Evolutionary conservation across 2,329 filamentous ascomycete genomes (phyloP).

Genomic region (Mycosphaerella arachidis): DNA sequence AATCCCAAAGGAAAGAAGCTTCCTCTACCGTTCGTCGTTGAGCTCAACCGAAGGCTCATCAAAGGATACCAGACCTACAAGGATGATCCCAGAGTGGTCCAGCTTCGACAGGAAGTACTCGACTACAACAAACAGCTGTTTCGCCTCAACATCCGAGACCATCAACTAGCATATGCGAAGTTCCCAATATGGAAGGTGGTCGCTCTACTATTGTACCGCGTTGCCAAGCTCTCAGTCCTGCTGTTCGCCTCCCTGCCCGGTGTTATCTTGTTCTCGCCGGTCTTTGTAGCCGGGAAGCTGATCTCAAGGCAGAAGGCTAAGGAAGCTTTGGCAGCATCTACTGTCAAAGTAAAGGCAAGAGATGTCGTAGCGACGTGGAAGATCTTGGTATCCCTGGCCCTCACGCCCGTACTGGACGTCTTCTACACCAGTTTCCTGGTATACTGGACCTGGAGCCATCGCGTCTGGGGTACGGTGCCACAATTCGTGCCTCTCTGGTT

Average conservation of each 20-base stretch:
- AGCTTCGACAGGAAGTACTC: conserved; percentile 69
- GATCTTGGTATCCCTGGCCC: conserved; percentile 76
- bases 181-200: conserved; percentile 74
- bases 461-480: conserved; percentile 77
- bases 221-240: conserved; percentile 71
- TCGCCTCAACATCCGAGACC: conserved; percentile 82
- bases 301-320: conserved; percentile 79
- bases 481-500: conserved; percentile 74
- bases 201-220: conserved; percentile 71
- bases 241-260: conserved; percentile 80
- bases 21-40: conserved; percentile 84
- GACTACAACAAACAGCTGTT: conserved; percentile 84
- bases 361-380: conserved; percentile 96
- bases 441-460: conserved; percentile 73
- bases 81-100: conserved; percentile 76
- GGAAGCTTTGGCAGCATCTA: conserved; percentile 77
- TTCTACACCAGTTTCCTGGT: conserved; percentile 72
- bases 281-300: conserved; percentile 77
- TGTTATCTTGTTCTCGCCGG: conserved; percentile 77
- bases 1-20: conserved; percentile 92
- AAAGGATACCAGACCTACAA: conserved; percentile 92
- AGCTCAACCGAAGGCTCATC: conserved; percentile 85
- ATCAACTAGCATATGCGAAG: conserved; percentile 88
- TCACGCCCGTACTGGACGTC: conserved; percentile 77
- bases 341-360: conserved; percentile 80